These are phyloP conservation scores for Ichthyophthirius multifiliis DNA, from an alignment of 169 alveolate genomes.

Conservation along the genomic window DNA sequence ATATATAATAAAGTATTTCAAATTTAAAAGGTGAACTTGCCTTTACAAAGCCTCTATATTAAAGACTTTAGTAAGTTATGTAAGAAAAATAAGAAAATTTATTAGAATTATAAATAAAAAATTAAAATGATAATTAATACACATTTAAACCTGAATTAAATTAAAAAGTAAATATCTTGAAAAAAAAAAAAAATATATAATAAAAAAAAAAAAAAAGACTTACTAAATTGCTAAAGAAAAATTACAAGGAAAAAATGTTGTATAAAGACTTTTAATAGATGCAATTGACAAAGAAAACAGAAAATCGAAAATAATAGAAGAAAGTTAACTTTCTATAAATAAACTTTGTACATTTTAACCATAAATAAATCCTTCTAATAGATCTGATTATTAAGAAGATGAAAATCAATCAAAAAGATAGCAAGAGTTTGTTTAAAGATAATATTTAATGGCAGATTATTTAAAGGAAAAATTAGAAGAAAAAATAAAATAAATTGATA, in stretches of 20 bases:
- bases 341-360: conserved; percentile 38
- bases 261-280: conserved; percentile 35
- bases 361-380: conserved; percentile 7
- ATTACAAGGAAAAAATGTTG: conserved; percentile 11
- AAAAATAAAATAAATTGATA: conserved; percentile 7
- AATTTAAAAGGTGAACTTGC: conserved; percentile 20
- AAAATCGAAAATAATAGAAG: conserved; percentile 2
- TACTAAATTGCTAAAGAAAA: conserved; percentile 14
- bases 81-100: conserved; percentile 33
- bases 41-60: conserved; percentile 23
- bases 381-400: not conserved
- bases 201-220: not conserved
- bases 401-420: not conserved
- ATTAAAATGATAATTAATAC: not conserved
- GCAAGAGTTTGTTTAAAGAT: not conserved
- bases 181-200: not conserved
- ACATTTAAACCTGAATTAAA: conserved; percentile 34
- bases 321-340: not conserved
- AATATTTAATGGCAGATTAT: conserved; percentile 35
- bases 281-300: not conserved
- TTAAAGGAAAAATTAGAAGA: conserved; percentile 34
- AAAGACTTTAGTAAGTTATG: conserved; percentile 38
- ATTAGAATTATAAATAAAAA: conserved; percentile 1
- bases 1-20: not conserved
- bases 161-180: not conserved